Conservation (phyloP, 176 grass and related monocot species). For the Triticum turgidum region DNA sequence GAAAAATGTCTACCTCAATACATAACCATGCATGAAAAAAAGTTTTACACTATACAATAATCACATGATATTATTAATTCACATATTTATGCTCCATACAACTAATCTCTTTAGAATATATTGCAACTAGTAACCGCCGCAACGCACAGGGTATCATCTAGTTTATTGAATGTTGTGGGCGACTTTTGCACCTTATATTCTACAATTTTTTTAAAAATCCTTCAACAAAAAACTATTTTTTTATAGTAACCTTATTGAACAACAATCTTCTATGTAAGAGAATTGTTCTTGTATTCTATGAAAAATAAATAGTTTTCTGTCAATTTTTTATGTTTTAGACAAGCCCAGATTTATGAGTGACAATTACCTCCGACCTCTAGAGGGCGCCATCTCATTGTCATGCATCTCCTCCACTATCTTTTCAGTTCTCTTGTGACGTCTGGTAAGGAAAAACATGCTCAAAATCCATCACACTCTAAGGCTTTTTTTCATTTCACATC, state of each 20-base stretch:
- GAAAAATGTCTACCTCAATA: too few species aligned
- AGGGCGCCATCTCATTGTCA: not conserved
- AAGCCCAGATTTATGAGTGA: not conserved
- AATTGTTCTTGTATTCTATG: not conserved
- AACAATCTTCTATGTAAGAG: not conserved
- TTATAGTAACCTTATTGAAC: not conserved
- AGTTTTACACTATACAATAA: too few species aligned
- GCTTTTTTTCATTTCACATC: constrained; percentile 16
- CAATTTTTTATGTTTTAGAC: not conserved
- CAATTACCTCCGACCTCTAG: not conserved
- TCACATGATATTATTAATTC: too few species aligned
- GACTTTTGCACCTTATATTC: not conserved
- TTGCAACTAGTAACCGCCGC: too few species aligned
- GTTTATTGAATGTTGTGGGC: not conserved
- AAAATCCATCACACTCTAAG: not conserved
- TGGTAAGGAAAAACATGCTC: not conserved
- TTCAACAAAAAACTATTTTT: not conserved
- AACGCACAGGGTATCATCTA: too few species aligned
- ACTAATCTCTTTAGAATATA: too few species aligned
- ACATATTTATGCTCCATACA: too few species aligned
- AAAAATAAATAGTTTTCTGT: not conserved
- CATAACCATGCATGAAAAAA: too few species aligned
- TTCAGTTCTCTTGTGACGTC: not conserved
- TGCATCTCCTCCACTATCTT: not conserved
- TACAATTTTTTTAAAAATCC: not conserved